A percentile compares a stretch with the other conserved stretches of the same genome.
phyloP scores from a whole-genome alignment of 2,329 filamentous ascomycete species.

The Penicillium capsulatum region DNA sequence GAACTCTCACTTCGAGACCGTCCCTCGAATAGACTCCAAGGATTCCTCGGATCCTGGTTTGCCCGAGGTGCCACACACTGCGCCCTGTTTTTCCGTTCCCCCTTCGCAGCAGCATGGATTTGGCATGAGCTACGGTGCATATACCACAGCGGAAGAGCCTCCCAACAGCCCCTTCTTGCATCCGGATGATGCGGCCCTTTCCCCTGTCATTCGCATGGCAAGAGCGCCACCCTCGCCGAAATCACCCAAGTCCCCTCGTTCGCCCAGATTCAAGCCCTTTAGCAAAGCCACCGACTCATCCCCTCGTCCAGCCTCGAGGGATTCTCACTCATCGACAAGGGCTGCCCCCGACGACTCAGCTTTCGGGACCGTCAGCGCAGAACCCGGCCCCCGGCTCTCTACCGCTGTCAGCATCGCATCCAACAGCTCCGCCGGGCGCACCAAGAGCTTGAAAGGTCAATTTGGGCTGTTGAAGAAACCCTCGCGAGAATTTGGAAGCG shows the following conservation, averaged over 20 bases:
- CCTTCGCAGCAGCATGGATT: slow-evolving; percentile 48
- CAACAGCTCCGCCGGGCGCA: slow-evolving; percentile 35
- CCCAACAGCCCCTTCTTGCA: slow-evolving; percentile 49
- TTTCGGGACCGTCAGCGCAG: slow-evolving; percentile 40
- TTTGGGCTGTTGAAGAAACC: slow-evolving; percentile 34
- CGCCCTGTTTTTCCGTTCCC: slow-evolving; percentile 22
- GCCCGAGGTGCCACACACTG: slow-evolving; percentile 24
- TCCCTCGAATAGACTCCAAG: slow-evolving; percentile 44
- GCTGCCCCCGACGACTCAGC: slow-evolving; percentile 32
- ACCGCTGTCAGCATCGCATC: slow-evolving; percentile 39
- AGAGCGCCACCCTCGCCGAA: slow-evolving; percentile 76
- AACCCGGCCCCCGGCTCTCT: slow-evolving; percentile 38
- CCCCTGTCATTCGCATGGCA: slow-evolving; percentile 75
- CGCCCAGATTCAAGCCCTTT: slow-evolving; percentile 44
- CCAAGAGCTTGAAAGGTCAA: slow-evolving; percentile 36
- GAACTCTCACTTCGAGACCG: slow-evolving; percentile 64
- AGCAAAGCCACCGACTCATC: slow-evolving; percentile 39
- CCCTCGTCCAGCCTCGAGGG: slow-evolving; percentile 33
- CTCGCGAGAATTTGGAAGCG: slow-evolving; percentile 36
- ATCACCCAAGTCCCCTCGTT: slow-evolving; percentile 55
- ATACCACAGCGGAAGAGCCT: slow-evolving; percentile 51
- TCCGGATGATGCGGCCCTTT: slow-evolving; percentile 55
- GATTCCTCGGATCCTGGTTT: slow-evolving; percentile 23
- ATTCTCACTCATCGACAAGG: slow-evolving; percentile 36
- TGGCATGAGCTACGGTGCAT: slow-evolving; percentile 70